Conservation (phyloP, 768 basidiomycete species). For the Auriscalpium microsporum region DNA sequence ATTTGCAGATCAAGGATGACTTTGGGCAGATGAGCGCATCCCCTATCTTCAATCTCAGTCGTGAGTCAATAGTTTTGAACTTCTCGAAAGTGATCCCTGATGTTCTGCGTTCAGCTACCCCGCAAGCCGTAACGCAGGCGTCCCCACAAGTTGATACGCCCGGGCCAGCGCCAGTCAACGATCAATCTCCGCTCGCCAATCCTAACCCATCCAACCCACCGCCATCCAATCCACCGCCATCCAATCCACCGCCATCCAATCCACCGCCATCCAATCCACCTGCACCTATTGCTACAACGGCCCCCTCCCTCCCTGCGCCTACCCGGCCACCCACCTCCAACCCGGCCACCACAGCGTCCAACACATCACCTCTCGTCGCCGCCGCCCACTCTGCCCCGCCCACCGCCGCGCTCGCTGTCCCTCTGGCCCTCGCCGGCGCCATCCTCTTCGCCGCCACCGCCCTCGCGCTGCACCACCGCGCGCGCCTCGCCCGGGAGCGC, state of each 20-base stretch:
- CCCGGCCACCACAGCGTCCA: background rate
- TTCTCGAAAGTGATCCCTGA: no score
- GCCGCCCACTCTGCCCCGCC: constrained; percentile 19
- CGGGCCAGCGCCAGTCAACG: no score
- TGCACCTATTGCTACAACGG: background rate
- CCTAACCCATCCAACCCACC: background rate
- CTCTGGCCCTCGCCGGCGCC: constrained; percentile 23
- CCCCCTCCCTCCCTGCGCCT: background rate
- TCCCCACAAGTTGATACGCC: no score
- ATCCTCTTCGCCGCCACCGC: constrained; percentile 22
- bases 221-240: background rate
- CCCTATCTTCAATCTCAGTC: constrained; percentile 22
- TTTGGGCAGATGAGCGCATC: constrained; percentile 20
- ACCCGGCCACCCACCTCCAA: background rate
- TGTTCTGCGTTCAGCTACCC: no score
- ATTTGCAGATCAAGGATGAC: constrained; percentile 24
- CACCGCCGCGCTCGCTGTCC: constrained; percentile 26
- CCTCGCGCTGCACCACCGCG: constrained; percentile 20
- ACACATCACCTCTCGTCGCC: constrained; percentile 13
- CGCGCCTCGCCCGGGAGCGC: constrained; percentile 20
- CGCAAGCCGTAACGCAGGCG: no score
- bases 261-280: background rate
- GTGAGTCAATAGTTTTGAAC: constrained; percentile 12
- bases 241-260: background rate
- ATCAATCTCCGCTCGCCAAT: background rate